Conservation (phyloP, 164 flowering plant genomes). For the Berberis thunbergii region DNA sequence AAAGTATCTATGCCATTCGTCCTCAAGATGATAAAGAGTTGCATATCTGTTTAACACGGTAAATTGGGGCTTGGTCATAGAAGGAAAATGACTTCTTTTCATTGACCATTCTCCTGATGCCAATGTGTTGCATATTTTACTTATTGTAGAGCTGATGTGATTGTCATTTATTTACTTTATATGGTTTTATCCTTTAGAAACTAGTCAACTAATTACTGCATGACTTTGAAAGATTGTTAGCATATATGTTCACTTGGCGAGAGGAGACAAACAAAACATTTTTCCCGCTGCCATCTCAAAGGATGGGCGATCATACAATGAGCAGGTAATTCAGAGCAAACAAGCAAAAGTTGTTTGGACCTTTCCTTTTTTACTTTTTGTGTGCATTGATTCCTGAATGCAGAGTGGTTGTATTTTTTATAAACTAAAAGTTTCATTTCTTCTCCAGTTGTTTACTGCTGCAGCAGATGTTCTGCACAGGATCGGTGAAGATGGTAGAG, state of each 20-base stretch:
- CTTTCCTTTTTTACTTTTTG: not conserved
- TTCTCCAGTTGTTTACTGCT: conserved; percentile 70
- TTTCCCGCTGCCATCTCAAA: conserved; percentile 86
- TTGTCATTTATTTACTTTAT: not conserved
- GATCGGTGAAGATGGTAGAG: conserved; percentile 74
- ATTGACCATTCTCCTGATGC: too few species aligned
- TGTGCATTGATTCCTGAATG: not conserved
- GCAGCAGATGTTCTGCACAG: conserved; percentile 72
- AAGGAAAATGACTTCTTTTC: too few species aligned
- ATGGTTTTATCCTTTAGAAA: not conserved
- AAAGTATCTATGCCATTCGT: too few species aligned
- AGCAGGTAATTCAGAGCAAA: conserved; percentile 45
- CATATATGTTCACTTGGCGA: conserved; percentile 87
- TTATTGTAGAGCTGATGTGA: too few species aligned
- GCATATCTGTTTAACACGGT: too few species aligned
- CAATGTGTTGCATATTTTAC: too few species aligned
- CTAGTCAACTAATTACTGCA: not conserved
- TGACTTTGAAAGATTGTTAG: conserved; percentile 58
- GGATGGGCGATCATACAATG: conserved; percentile 97
- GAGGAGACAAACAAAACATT: conserved; percentile 70
- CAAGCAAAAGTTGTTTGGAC: not conserved
- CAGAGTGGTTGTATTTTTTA: not conserved
- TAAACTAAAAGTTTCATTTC: conserved; percentile 11
- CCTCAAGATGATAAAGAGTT: too few species aligned
- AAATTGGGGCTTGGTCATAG: too few species aligned